These are phyloP conservation scores for Tolypocladium inflatum DNA, from an alignment of 2,329 filamentous ascomycete genomes.

Conservation along the genomic window DNA sequence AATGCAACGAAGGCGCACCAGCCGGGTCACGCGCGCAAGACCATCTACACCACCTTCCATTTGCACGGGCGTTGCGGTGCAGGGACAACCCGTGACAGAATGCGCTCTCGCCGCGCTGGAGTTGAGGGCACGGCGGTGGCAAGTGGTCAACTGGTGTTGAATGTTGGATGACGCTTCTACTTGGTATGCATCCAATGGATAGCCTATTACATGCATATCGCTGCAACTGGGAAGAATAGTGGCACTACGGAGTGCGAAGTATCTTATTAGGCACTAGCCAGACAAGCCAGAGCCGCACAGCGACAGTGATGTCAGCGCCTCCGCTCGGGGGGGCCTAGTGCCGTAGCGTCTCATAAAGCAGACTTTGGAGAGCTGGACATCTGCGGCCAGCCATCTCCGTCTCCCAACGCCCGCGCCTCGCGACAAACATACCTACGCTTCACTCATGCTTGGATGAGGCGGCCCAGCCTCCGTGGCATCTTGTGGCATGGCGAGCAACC, in stretches of 20 bases:
- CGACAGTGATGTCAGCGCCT: not conserved
- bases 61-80: not conserved
- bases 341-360: not conserved
- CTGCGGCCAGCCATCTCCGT: not conserved
- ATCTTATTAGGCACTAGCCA: not conserved
- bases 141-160: not conserved
- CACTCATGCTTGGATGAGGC: not conserved
- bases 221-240: not conserved
- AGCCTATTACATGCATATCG: not conserved
- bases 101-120: not conserved
- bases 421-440: not conserved
- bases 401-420: not conserved
- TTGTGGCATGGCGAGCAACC: conserved; percentile 1
- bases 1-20: not conserved
- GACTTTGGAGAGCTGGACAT: not conserved
- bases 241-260: no score
- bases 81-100: not conserved
- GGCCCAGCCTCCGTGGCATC: not conserved
- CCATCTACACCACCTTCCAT: not conserved
- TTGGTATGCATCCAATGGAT: not conserved
- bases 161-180: not conserved
- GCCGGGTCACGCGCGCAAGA: not conserved
- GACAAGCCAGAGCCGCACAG: not conserved
- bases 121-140: not conserved
- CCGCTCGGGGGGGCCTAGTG: not conserved